Evolutionary conservation across 768 basidiomycete genomes (phyloP).

Genomic region (Chiua virens): DNA sequence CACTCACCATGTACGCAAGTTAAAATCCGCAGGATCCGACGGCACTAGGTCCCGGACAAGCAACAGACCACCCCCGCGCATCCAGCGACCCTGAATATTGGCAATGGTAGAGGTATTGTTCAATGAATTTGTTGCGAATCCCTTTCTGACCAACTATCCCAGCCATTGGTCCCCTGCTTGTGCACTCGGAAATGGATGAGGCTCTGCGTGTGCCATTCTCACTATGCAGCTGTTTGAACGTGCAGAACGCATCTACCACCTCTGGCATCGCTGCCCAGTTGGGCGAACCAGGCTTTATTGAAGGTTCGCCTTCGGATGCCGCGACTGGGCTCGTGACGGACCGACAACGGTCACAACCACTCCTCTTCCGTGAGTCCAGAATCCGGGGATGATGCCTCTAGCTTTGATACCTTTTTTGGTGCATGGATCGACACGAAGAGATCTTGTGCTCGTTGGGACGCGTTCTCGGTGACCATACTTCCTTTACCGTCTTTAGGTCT

Average conservation of each 20-base stretch:
- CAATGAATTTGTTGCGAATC: slow-evolving; percentile 14
- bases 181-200: slow-evolving; percentile 3
- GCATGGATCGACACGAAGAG: slow-evolving; percentile 15
- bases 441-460: background rate
- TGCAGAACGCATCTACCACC: slow-evolving; percentile 15
- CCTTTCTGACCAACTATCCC: slow-evolving; percentile 16
- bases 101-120: slow-evolving; percentile 8
- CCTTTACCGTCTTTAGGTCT: background rate
- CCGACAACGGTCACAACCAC: background rate
- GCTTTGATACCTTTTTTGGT: background rate
- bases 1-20: slow-evolving; percentile 13
- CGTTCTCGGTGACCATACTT: background rate
- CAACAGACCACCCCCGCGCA: slow-evolving; percentile 2
- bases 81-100: slow-evolving; percentile 6
- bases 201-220: slow-evolving; percentile 4
- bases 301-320: background rate
- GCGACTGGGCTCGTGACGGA: background rate
- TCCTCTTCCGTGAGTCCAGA: background rate
- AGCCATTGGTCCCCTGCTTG: slow-evolving; percentile 1
- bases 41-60: slow-evolving; percentile 15
- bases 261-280: slow-evolving; percentile 22
- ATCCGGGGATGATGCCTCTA: background rate
- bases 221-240: slow-evolving; percentile 8
- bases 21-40: slow-evolving; percentile 17
- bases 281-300: background rate